A percentile compares a stretch with the other conserved stretches of the same genome.
Evolutionary conservation across 306 rosid species (phyloP).

Genomic region (Crataegus laevigata): DNA sequence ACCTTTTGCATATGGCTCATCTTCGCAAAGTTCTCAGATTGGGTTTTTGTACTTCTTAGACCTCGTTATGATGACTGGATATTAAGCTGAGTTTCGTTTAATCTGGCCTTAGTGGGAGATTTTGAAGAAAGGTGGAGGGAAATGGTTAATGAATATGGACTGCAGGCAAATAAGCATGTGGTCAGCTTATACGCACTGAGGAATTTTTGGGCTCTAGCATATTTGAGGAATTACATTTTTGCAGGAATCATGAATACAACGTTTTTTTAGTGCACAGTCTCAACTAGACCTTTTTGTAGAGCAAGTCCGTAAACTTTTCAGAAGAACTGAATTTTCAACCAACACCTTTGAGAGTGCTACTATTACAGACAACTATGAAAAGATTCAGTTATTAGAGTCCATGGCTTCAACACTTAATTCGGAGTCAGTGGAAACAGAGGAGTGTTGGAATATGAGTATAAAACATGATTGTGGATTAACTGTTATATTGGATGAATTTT

Average conservation of each 20-base stretch:
- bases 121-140: slow-evolving; percentile 76
- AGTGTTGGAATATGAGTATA: no score
- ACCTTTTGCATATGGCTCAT: slow-evolving; percentile 87
- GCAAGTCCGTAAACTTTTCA: slow-evolving; percentile 40
- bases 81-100: slow-evolving; percentile 50
- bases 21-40: slow-evolving; percentile 69
- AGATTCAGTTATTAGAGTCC: slow-evolving; percentile 55
- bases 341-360: slow-evolving; percentile 29
- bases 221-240: slow-evolving; percentile 68
- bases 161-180: slow-evolving; percentile 64
- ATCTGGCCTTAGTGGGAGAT: slow-evolving; percentile 53
- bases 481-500: no score
- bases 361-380: slow-evolving; percentile 48
- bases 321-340: slow-evolving; percentile 4
- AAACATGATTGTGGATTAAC: no score
- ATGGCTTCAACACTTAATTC: slow-evolving; percentile 50
- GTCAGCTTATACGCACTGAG: slow-evolving; percentile 63
- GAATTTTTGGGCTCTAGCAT: slow-evolving; percentile 74
- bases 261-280: slow-evolving; percentile 61
- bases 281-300: slow-evolving; percentile 57
- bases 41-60: slow-evolving; percentile 70
- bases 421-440: slow-evolving; percentile 68
- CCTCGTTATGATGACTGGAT: slow-evolving; percentile 79
- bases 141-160: slow-evolving; percentile 63
- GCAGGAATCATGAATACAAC: slow-evolving; percentile 67